Conservation (phyloP, 2,329 filamentous ascomycete species). For the Aureobasidium sp. region DNA sequence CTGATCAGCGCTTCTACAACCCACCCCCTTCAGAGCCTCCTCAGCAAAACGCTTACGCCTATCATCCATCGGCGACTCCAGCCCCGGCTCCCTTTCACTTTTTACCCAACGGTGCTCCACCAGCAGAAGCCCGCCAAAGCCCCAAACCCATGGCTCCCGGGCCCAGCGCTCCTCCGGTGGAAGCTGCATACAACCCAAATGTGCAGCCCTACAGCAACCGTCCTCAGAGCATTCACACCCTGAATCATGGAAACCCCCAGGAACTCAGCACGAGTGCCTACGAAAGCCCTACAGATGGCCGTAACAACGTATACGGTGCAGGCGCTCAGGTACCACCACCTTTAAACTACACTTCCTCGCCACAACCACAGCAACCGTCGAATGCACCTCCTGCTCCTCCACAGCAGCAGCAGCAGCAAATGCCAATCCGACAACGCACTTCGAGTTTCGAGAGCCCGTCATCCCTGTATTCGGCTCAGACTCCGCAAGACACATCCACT, state of each 20-base stretch:
- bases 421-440: conserved; percentile 22
- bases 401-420: conserved; percentile 18
- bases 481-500: conserved; percentile 17
- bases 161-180: conserved; percentile 20
- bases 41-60: conserved; percentile 17
- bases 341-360: conserved; percentile 4
- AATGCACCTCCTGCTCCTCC: conserved; percentile 18
- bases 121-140: conserved; percentile 19
- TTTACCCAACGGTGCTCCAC: conserved; percentile 28
- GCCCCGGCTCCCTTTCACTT: conserved; percentile 29
- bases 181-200: conserved; percentile 23
- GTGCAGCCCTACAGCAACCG: conserved; percentile 28
- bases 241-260: conserved; percentile 37
- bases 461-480: conserved; percentile 25
- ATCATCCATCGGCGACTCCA: conserved; percentile 18
- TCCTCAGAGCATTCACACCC: conserved; percentile 33
- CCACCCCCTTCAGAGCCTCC: conserved; percentile 18
- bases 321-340: conserved; percentile 11
- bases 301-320: conserved; percentile 29
- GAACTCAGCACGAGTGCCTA: conserved; percentile 42
- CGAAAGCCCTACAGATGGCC: conserved; percentile 41
- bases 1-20: conserved; percentile 19
- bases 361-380: conserved; percentile 10
- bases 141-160: conserved; percentile 20
- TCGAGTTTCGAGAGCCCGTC: conserved; percentile 27